Evolutionary conservation across 2,329 filamentous ascomycete species (phyloP), one percentile per base, ranked within the genome.

Genomic region (Colletotrichum navitas): DNA sequence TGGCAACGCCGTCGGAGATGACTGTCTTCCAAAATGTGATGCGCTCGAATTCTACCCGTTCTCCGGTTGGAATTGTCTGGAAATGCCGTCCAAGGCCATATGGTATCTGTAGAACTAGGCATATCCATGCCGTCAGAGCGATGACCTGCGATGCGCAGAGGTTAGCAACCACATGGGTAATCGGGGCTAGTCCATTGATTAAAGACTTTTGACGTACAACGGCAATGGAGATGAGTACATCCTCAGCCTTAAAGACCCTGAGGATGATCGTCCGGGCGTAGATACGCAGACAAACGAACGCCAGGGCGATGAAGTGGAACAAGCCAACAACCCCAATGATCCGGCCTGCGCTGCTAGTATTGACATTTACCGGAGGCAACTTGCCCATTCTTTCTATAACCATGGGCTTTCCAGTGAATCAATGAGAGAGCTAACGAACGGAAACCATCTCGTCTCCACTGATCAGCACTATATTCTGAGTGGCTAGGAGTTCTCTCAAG

Each of bases 231-330:
- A 78, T 77, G 36, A 79, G 74, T 0, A 74, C 73, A 72, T 79
- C 77, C 61, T 79, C 77, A 32, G 74, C 70, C n/a, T 76, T 76
- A 63, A 78, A 78, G 2, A 74, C 75, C 0, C 76, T 73, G 24
- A 77, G 74, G 7, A 78, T 58, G 16, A 74, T 58, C 21, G 76
- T 52, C 14, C 76, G 73, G 21, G 75, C 75, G 55, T 78, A 78
- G n/a, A 77, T 72, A 6, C 77, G 74, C 39, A 77, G 63, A 2
- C 62, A 65, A 12, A 77, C 77, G 2, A 76, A 76, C 21, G 72
- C 59, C 29, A 77, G 56, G 7, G 77, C 76, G 39, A 77, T n/a
- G 56, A 74, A 66, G 59, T 74, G 71, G 58, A 75, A 75, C 2
- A 43, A 54, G 14, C 71, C 71, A 24, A 75, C 69, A 3, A 75